A percentile compares a stretch with the other conserved stretches of the same genome.
These are phyloP conservation scores for Diplocarpon rosae DNA, from an alignment of 2,329 filamentous ascomycete genomes.

Conservation along the genomic window DNA sequence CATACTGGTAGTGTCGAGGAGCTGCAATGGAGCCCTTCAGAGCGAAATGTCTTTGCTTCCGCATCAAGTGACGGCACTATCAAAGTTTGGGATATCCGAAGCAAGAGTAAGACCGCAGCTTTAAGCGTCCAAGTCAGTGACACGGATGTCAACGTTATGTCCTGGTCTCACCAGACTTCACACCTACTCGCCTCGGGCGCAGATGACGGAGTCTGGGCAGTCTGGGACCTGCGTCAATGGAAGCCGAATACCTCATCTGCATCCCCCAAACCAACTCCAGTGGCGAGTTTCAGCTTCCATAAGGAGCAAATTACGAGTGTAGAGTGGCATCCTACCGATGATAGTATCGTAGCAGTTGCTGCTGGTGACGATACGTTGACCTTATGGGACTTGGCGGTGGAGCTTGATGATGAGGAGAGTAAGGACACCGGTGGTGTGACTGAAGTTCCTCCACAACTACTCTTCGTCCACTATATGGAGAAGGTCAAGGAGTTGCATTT, in stretches of 20 bases:
- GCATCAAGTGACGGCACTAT: constrained; percentile 90
- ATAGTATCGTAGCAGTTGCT: constrained; percentile 87
- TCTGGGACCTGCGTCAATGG: constrained; percentile 96
- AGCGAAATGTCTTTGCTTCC: constrained; percentile 88
- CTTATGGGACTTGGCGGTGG: constrained; percentile 92
- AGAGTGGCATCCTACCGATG: constrained; percentile 95
- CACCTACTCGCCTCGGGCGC: constrained; percentile 87
- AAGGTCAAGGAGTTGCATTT: constrained; percentile 94
- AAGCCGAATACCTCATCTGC: constrained; percentile 48
- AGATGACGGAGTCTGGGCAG: constrained; percentile 87
- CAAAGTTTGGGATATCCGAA: constrained; percentile 89
- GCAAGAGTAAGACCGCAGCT: constrained; percentile 80
- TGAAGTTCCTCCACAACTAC: constrained; percentile 79
- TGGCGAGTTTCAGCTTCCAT: constrained; percentile 93
- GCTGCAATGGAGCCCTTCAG: constrained; percentile 90
- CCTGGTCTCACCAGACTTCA: constrained; percentile 80
- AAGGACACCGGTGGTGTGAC: constrained; percentile 80
- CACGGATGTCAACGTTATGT: constrained; percentile 91
- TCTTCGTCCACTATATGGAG: constrained; percentile 96
- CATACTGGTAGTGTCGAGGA: constrained; percentile 86
- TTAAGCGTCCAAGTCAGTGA: constrained; percentile 75
- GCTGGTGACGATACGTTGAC: constrained; percentile 91
- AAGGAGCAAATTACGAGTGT: constrained; percentile 92
- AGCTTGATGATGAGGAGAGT: constrained; percentile 94
- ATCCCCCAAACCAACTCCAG: constrained; percentile 54